A percentile compares a stretch with the other conserved stretches of the same genome.
phyloP scores from a whole-genome alignment of 208 protist genomes.

The Trypanosoma melophagium region DNA sequence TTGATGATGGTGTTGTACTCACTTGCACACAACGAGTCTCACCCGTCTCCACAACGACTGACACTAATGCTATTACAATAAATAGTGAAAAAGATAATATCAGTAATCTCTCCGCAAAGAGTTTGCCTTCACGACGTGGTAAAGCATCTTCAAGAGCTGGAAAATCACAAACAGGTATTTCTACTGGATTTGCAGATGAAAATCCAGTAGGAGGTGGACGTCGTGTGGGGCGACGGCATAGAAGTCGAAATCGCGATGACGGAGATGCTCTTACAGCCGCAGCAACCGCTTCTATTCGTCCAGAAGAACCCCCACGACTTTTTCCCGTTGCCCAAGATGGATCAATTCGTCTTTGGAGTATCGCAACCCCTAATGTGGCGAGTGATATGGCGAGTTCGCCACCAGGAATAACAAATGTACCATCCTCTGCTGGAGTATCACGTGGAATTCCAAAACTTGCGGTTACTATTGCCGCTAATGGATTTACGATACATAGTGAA shows the following conservation, averaged over 20 bases:
- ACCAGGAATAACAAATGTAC: too few relatives aligned
- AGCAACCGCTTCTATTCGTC: background rate
- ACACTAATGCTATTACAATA: background rate
- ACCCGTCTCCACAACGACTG: background rate
- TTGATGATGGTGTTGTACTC: conserved; percentile 72
- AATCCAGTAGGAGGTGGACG: background rate
- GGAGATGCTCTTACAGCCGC: background rate
- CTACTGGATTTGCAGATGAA: background rate
- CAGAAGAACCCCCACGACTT: background rate
- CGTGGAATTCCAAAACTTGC: background rate
- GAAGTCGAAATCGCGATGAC: conserved; percentile 4
- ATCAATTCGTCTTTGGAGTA: conserved; percentile 27
- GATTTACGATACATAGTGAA: conserved; percentile 26
- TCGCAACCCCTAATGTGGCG: background rate
- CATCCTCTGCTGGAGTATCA: background rate
- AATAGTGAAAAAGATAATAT: background rate
- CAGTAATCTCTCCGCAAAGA: background rate
- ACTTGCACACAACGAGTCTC: conserved; percentile 42
- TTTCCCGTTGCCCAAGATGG: conserved; percentile 27
- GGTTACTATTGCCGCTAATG: conserved; percentile 19
- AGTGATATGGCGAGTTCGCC: background rate
- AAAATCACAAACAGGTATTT: background rate
- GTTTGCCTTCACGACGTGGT: background rate
- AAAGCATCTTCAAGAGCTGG: background rate
- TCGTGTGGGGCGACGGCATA: background rate